Evolutionary conservation across 1,284 basidiomycete species (phyloP).

Genomic region (Ganoderma lingzhi): DNA sequence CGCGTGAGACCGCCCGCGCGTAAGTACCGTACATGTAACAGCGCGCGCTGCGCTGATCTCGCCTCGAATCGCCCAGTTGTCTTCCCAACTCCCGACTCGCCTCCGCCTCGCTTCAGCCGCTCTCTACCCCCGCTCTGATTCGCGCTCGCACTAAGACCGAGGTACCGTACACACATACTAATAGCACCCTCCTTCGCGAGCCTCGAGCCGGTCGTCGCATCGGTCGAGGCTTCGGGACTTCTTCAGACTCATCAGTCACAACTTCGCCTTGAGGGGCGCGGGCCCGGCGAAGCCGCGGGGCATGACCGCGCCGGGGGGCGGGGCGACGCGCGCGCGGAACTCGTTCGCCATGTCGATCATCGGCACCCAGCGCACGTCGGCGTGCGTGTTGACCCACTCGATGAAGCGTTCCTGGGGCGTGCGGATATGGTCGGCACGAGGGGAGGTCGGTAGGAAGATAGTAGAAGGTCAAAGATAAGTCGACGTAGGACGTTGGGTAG

Average conservation of each 20-base stretch:
- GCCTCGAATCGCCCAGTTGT: neutral
- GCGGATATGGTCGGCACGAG: neutral
- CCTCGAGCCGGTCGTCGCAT: neutral
- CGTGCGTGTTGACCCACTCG: constrained; percentile 80
- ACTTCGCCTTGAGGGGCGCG: neutral
- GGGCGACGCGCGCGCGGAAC: constrained; percentile 47
- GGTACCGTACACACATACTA: too few relatives aligned
- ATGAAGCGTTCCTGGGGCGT: constrained; percentile 73
- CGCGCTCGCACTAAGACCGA: neutral
- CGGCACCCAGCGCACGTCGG: constrained; percentile 77
- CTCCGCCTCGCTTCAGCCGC: neutral
- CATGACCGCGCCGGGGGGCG: constrained; percentile 50
- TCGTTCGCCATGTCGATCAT: constrained; percentile 73
- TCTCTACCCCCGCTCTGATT: neutral
- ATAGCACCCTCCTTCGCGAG: neutral
- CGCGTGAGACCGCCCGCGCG: neutral
- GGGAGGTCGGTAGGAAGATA: neutral
- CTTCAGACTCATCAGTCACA: neutral
- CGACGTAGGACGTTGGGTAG: neutral
- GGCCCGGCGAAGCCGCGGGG: constrained; percentile 38
- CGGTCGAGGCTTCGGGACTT: too few relatives aligned
- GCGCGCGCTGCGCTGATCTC: neutral
- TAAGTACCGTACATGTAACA: neutral
- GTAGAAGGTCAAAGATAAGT: too few relatives aligned
- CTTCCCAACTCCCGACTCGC: neutral